phyloP scores from a whole-genome alignment of 441 rosid genomes.

The Erodium trifolium region DNA sequence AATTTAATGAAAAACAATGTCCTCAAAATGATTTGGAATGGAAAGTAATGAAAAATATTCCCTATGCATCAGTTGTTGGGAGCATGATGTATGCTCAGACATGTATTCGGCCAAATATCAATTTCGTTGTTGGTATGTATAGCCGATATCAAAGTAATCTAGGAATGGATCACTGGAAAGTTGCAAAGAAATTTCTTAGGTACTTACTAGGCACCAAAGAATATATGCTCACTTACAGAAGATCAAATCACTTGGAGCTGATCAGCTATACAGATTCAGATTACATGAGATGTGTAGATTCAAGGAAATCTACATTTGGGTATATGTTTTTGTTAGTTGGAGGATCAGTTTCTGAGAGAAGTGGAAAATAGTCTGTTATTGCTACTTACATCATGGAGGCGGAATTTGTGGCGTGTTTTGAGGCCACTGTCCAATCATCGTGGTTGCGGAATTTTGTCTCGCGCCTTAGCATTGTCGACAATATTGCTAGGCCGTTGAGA shows the following conservation, averaged over 20 bases:
- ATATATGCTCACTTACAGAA: too few relatives aligned
- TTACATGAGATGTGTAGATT: background rate
- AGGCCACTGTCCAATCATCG: too few relatives aligned
- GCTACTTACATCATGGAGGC: too few relatives aligned
- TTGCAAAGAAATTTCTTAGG: background rate
- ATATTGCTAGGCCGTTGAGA: background rate
- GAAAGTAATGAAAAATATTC: background rate
- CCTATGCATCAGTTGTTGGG: background rate
- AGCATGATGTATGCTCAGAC: slow-evolving; percentile 13
- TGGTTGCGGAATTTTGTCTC: too few relatives aligned
- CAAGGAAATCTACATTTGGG: background rate
- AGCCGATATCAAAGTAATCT: slow-evolving; percentile 3
- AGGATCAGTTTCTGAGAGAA: background rate
- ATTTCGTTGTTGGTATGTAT: background rate
- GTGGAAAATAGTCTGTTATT: too few relatives aligned
- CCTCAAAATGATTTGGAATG: background rate
- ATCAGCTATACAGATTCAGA: background rate
- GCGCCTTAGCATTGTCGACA: too few relatives aligned
- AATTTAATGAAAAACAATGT: background rate
- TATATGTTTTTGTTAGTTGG: background rate
- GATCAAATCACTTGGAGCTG: background rate
- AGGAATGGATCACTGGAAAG: background rate
- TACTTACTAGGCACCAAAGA: background rate
- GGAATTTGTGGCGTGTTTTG: too few relatives aligned
- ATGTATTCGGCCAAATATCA: too few relatives aligned